phyloP scores from a whole-genome alignment of 2,329 filamentous ascomycete species.

The Alternaria triticimaculans region DNA sequence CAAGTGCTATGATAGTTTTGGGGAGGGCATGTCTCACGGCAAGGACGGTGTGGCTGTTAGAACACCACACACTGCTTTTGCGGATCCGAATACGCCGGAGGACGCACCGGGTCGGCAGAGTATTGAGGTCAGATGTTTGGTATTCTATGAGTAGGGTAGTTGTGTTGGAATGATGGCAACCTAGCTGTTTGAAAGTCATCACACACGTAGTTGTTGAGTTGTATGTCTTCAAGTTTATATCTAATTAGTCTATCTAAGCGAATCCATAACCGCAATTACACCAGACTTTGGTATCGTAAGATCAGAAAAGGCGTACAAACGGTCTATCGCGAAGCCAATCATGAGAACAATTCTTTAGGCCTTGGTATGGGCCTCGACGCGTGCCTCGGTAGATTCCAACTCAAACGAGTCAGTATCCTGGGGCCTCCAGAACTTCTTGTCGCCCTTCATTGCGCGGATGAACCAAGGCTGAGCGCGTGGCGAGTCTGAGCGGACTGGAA shows the following conservation, averaged over 20 bases:
- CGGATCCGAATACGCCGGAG: constrained; percentile 60
- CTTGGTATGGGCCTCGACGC: constrained; percentile 8
- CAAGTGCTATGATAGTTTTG: constrained; percentile 57
- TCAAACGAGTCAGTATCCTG: constrained; percentile 30
- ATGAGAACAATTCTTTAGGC: neutral
- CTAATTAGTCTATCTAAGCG: neutral
- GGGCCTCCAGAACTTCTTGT: constrained; percentile 32
- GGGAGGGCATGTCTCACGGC: constrained; percentile 51
- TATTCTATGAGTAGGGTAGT: constrained; percentile 63
- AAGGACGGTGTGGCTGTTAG: constrained; percentile 51
- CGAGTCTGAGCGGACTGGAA: constrained; percentile 25
- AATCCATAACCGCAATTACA: neutral
- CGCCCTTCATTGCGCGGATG: constrained; percentile 31
- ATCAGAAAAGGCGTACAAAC: neutral
- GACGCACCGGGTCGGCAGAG: constrained; percentile 63
- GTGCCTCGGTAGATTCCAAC: constrained; percentile 22
- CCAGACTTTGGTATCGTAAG: neutral
- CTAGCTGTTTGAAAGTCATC: neutral
- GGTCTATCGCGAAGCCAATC: neutral
- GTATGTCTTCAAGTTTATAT: neutral
- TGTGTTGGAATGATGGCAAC: too few relatives aligned
- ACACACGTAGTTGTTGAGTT: neutral
- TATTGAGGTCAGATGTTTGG: constrained; percentile 69
- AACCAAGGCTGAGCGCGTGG: constrained; percentile 36
- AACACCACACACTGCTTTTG: constrained; percentile 71